phyloP scores from a whole-genome alignment of 305 asterid genomes.

The Rubia peregrina region DNA sequence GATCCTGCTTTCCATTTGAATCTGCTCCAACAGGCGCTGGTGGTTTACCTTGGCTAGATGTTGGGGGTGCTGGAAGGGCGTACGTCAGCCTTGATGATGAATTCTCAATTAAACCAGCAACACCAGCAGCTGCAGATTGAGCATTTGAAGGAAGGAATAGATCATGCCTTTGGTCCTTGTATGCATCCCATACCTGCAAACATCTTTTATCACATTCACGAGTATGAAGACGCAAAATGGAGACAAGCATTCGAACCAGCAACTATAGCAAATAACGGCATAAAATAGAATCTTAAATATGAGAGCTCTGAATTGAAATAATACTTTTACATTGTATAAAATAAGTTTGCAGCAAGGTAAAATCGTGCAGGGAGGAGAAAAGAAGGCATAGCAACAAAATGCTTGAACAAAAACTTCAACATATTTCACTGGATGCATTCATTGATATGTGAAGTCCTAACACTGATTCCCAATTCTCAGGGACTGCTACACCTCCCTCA shows the following conservation, averaged over 20 bases:
- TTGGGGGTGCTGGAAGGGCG: conserved; percentile 73
- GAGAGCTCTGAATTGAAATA: no score
- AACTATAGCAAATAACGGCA: no score
- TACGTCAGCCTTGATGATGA: conserved; percentile 77
- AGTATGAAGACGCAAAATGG: background rate
- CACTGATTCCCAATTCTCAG: no score
- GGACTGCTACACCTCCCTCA: no score
- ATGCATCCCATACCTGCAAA: conserved; percentile 93
- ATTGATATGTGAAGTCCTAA: no score
- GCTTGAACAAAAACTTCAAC: no score
- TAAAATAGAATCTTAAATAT: background rate
- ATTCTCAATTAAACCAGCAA: conserved; percentile 92
- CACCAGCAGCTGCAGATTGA: conserved; percentile 93
- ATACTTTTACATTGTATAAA: no score
- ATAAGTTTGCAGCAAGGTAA: no score
- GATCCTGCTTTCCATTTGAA: conserved; percentile 45
- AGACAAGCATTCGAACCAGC: background rate
- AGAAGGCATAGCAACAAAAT: no score
- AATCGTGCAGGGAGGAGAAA: no score
- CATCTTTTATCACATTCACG: background rate
- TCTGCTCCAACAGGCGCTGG: conserved; percentile 35
- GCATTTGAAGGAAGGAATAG: conserved; percentile 97
- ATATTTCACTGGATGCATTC: no score
- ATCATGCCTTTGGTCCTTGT: conserved; percentile 93
- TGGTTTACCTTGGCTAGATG: conserved; percentile 39